phyloP scores from a whole-genome alignment of 2,329 filamentous ascomycete genomes.

The Zymoseptoria pseudotritici region DNA sequence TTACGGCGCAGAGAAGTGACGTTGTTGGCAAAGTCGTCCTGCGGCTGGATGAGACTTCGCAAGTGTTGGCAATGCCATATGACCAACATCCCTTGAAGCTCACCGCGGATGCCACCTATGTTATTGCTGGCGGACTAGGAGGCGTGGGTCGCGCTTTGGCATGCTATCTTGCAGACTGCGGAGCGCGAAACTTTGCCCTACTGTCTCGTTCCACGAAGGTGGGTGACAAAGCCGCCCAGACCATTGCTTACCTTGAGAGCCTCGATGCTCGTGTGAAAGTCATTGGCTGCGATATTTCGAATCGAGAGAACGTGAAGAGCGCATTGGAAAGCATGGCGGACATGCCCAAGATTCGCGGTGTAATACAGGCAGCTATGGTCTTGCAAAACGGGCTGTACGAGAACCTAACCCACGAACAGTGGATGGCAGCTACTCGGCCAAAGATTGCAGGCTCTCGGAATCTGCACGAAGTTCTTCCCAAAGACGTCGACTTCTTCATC shows the following conservation, averaged over 20 bases:
- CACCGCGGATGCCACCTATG: slow-evolving; percentile 1
- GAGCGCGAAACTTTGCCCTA: background rate
- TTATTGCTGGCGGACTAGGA: background rate
- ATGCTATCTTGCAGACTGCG: background rate
- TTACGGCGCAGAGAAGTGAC: background rate
- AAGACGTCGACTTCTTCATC: slow-evolving; percentile 39
- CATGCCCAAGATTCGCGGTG: background rate
- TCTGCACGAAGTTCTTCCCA: background rate
- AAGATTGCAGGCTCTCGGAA: background rate
- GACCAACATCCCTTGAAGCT: background rate
- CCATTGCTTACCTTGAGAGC: background rate
- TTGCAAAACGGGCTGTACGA: background rate
- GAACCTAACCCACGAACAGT: background rate
- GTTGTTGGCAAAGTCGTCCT: background rate
- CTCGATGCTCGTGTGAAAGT: background rate
- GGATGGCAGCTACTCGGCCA: background rate
- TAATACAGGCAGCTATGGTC: background rate
- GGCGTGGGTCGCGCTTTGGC: background rate
- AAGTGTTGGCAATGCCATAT: background rate
- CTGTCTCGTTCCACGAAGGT: background rate
- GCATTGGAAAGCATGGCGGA: background rate
- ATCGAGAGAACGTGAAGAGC: background rate
- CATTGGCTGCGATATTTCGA: background rate
- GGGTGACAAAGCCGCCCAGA: background rate
- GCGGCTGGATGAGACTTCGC: background rate